Evolutionary conservation across 495 filamentous ascomycete species (phyloP), one percentile per base, ranked within the genome.

Genomic region (Parathielavia appendiculata): DNA sequence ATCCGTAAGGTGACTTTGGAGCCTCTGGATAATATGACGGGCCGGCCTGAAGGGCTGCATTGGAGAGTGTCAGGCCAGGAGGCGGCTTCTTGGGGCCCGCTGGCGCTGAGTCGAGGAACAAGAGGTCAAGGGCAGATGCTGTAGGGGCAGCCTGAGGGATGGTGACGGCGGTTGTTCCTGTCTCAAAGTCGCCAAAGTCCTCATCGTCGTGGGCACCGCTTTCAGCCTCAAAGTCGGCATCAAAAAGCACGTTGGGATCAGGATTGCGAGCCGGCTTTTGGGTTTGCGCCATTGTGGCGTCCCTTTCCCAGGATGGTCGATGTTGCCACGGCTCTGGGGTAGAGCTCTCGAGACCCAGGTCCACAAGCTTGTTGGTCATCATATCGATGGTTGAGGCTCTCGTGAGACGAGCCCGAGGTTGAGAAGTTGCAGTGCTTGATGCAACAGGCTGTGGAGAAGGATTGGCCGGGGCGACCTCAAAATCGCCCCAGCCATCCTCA

Each of bases 401-500:
- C 0, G 69, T 59, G 40, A 71, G 52, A 39, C 71, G 63, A 14
- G 65, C 71, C 32, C 69, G 60, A 12, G 54, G 58, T 19, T 64
- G 56, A n/a, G 63, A 34, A 14, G 63, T 38, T 8, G 26, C 59
- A 12, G 40, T 19, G 30, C 11, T 20, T 1, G 61, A 16, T 13
- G 51, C 36, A 11, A 50, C 38, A 14, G 59, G 55, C 30, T 57
- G 53, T 30, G 51, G 23, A 8, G 59, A 52, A 0, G 44, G 39
- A 41, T 34, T 50, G n/a, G 63, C 49, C 6, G 62, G 40, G 11
- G 84, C 80, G 14, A 78, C 78, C 63, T 88, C 87, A 62, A 91
- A 91, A 55, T 90, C 86, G 14, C 87, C 87, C 81, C 86, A 91
- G 13, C 84, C 86, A 65, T 90, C 86, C 36, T 87, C 83, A 8